Percentiles rank a stretch among this genome's conserved stretches.
Conservation (phyloP, 2,329 filamentous ascomycete genomes). For the Nothophaeocryptopus gaeumannii region DNA sequence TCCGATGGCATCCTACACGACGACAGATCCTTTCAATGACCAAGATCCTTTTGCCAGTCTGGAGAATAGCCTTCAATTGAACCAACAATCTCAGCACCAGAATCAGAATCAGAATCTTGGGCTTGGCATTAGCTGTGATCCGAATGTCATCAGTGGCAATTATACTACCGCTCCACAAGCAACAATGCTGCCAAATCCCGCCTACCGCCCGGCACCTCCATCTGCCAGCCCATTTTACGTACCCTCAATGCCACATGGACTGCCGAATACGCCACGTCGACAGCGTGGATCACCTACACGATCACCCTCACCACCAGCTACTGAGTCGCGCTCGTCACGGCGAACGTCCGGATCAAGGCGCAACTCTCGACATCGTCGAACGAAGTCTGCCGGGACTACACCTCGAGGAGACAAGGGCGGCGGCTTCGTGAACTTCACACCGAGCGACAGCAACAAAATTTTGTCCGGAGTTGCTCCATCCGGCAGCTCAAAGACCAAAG, state of each 20-base stretch:
- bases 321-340: constrained; percentile 22
- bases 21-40: constrained; percentile 17
- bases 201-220: constrained; percentile 14
- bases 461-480: constrained; percentile 88
- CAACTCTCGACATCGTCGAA: constrained; percentile 26
- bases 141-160: constrained; percentile 26
- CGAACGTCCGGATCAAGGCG: constrained; percentile 23
- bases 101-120: constrained; percentile 23
- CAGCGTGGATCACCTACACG: constrained; percentile 6
- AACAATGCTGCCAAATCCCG: constrained; percentile 11
- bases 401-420: constrained; percentile 43
- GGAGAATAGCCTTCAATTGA: constrained; percentile 10
- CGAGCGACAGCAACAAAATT: constrained; percentile 71
- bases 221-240: constrained; percentile 18
- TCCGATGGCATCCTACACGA: constrained; percentile 10
- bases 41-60: constrained; percentile 25
- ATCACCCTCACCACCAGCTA: constrained; percentile 29
- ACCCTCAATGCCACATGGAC: constrained; percentile 29
- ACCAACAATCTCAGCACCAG: constrained; percentile 9
- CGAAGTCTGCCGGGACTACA: constrained; percentile 29
- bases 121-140: constrained; percentile 35
- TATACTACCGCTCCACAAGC: constrained; percentile 16
- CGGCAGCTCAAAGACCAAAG: constrained; percentile 90
- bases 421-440: constrained; percentile 87
- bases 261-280: constrained; percentile 16